Conservation (phyloP, 2,329 filamentous ascomycete genomes). For the Aaosphaeria arxii region DNA sequence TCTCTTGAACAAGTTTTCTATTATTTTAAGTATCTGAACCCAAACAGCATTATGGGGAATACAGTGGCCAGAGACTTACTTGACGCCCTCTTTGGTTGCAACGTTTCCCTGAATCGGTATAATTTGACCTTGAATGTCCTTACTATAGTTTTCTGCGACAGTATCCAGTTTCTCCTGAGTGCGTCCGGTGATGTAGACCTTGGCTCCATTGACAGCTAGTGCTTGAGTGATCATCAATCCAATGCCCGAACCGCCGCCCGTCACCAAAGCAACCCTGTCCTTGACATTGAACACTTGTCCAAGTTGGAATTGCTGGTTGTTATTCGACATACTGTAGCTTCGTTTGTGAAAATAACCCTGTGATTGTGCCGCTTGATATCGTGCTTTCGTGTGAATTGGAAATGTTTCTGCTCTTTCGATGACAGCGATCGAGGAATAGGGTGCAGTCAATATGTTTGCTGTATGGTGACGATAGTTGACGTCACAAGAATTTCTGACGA, state of each 20-base stretch:
- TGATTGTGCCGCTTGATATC: slow-evolving; percentile 10
- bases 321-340: slow-evolving; percentile 27
- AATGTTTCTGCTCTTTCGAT: not conserved
- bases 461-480: slow-evolving; percentile 16
- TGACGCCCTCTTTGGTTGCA: slow-evolving; percentile 43
- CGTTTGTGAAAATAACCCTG: slow-evolving; percentile 11
- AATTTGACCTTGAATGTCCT: slow-evolving; percentile 45
- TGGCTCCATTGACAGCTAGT: slow-evolving; percentile 46
- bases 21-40: not conserved
- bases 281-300: slow-evolving; percentile 37
- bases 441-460: not conserved
- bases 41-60: too few species aligned
- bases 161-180: slow-evolving; percentile 48
- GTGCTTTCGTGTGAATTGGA: slow-evolving; percentile 5
- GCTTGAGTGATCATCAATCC: slow-evolving; percentile 48
- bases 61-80: slow-evolving; percentile 13
- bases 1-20: slow-evolving; percentile 40
- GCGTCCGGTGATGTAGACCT: slow-evolving; percentile 49
- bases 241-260: slow-evolving; percentile 47
- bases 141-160: slow-evolving; percentile 43
- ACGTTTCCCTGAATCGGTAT: slow-evolving; percentile 46
- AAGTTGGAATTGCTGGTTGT: slow-evolving; percentile 33
- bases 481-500: slow-evolving; percentile 14
- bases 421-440: not conserved
- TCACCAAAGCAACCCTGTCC: slow-evolving; percentile 40